These are phyloP conservation scores for Ascoidea tarda DNA, from an alignment of 805 yeast species.

Conservation along the genomic window DNA sequence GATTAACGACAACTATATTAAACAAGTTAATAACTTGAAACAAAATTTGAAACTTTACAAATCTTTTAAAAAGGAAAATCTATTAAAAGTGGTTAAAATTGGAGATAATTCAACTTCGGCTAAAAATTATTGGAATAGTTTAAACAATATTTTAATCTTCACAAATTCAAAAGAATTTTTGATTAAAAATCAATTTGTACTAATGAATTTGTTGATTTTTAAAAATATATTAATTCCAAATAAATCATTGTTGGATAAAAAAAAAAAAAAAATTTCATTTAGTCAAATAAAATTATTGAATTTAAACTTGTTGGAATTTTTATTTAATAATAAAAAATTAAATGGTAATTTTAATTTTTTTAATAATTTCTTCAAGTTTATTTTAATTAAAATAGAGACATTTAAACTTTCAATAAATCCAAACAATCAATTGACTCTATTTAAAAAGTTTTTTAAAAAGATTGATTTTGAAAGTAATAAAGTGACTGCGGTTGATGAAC, in stretches of 20 bases:
- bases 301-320: neutral
- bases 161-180: slow-evolving; percentile 9
- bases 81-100: slow-evolving; percentile 22
- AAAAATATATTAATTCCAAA: slow-evolving; percentile 20
- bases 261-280: neutral
- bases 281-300: neutral
- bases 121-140: slow-evolving; percentile 23
- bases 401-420: neutral
- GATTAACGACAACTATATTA: neutral
- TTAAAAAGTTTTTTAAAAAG: neutral
- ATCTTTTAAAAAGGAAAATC: slow-evolving; percentile 31
- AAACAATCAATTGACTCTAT: neutral
- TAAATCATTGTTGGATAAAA: slow-evolving; percentile 13
- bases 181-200: slow-evolving; percentile 10
- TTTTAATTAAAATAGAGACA: neutral
- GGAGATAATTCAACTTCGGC: slow-evolving; percentile 31
- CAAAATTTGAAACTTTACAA: slow-evolving; percentile 31
- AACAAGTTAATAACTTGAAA: slow-evolving; percentile 14
- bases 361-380: too few species aligned
- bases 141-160: slow-evolving; percentile 1
- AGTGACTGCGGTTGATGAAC: neutral
- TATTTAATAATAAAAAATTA: too few species aligned
- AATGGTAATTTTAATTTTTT: too few species aligned
- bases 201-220: slow-evolving; percentile 17
- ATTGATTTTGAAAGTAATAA: too few species aligned